phyloP scores from a whole-genome alignment of 805 yeast species.

The Wickerhamiella australiensis region DNA sequence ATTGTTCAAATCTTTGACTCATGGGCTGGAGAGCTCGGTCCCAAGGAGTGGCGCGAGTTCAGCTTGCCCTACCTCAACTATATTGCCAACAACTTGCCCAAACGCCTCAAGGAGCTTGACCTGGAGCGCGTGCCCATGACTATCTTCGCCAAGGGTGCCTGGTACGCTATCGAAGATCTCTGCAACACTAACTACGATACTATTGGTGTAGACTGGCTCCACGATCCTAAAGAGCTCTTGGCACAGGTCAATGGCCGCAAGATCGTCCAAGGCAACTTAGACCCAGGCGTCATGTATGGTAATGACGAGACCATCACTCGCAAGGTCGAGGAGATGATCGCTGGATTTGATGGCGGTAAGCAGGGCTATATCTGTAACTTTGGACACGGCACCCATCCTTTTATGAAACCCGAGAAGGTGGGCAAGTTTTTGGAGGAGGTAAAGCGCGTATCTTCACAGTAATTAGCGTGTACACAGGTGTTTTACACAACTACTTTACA shows the following conservation, averaged over 20 bases:
- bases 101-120: slow-evolving; percentile 59
- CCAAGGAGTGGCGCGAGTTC: slow-evolving; percentile 75
- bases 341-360: slow-evolving; percentile 89
- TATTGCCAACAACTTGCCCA: slow-evolving; percentile 57
- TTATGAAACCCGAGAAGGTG: slow-evolving; percentile 86
- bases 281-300: slow-evolving; percentile 92
- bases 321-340: slow-evolving; percentile 79
- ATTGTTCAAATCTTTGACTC: slow-evolving; percentile 94
- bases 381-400: slow-evolving; percentile 98
- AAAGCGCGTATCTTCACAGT: slow-evolving; percentile 40
- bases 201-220: slow-evolving; percentile 89
- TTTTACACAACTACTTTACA: too few relatives aligned
- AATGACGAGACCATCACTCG: slow-evolving; percentile 63
- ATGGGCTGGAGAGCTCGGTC: slow-evolving; percentile 96
- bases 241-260: slow-evolving; percentile 53
- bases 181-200: slow-evolving; percentile 71
- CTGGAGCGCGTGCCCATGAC: slow-evolving; percentile 73
- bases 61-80: slow-evolving; percentile 78
- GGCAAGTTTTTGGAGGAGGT: slow-evolving; percentile 77
- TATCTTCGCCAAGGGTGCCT: slow-evolving; percentile 89
- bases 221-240: slow-evolving; percentile 75
- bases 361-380: slow-evolving; percentile 84
- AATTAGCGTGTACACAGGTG: neutral
- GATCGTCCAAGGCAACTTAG: slow-evolving; percentile 88
- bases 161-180: slow-evolving; percentile 86